Conservation (phyloP, 306 rosid genomes). For the Corylus avellana region DNA sequence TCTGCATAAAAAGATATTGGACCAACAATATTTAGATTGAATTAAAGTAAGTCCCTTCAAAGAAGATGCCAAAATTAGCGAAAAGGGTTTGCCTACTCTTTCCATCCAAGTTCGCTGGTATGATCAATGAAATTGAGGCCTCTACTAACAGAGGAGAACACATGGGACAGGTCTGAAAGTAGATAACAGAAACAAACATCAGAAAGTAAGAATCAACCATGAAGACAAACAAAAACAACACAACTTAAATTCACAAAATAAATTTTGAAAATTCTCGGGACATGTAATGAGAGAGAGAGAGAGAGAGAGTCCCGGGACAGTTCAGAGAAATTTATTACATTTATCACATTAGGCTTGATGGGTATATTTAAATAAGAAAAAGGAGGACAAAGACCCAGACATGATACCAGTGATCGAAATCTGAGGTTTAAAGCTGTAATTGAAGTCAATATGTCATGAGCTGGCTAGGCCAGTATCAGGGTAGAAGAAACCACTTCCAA, state of each 20-base stretch:
- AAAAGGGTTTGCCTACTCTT: conserved; percentile 65
- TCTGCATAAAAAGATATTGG: conserved; percentile 40
- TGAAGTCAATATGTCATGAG: background rate
- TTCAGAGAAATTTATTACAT: too few relatives aligned
- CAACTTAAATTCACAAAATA: conserved; percentile 1
- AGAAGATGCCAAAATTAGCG: conserved; percentile 16
- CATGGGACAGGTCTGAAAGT: conserved; percentile 80
- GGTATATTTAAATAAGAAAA: too few relatives aligned
- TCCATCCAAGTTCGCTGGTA: conserved; percentile 95
- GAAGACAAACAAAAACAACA: conserved; percentile 20
- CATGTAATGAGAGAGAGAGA: background rate
- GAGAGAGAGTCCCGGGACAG: too few relatives aligned
- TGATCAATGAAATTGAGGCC: conserved; percentile 89
- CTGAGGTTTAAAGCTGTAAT: background rate
- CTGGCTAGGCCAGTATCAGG: background rate
- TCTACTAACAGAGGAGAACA: conserved; percentile 75
- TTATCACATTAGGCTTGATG: too few relatives aligned
- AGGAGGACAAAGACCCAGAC: too few relatives aligned
- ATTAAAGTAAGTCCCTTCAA: conserved; percentile 8
- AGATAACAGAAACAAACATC: conserved; percentile 22
- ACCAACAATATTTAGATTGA: conserved; percentile 22
- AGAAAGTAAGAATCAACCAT: conserved; percentile 4
- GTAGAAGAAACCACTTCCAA: background rate
- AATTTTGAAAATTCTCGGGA: conserved; percentile 12
- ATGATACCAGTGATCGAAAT: background rate